Evolutionary conservation across 2,329 filamentous ascomycete genomes (phyloP), one percentile per base, ranked within the genome.

Genomic region (Periglandula ipomoeae): DNA sequence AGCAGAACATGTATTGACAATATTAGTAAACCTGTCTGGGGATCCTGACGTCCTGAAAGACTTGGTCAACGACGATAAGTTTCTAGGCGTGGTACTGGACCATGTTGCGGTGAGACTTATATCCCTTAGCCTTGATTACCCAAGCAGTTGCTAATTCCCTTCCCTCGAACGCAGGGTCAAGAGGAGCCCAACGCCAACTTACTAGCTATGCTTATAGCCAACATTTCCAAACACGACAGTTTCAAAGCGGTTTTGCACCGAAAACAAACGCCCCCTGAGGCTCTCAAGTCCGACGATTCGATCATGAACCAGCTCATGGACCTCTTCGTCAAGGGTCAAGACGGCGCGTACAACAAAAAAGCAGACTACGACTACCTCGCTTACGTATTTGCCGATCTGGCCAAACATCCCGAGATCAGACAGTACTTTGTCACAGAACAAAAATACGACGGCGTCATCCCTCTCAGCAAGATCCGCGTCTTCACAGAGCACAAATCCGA

Each of bases 281-380:
- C 75, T n/a, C 77, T 95, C 6, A 82, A 80, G 5, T 85, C 81
- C 1, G 87, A 88, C 37, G 77, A 83, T 32, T 74, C 80, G 50
- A 83, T 88, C 4, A 79, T 97, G 58, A 89, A 96, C 65, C 93
- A 97, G 67, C 73, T 98, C 26, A 81, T 98, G 65, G 93, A 97
- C 65, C 84, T 94, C 58, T 98, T 98, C 63, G 93, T 97, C 62
- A 94, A 93, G 70, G 91, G 91, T 19, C 83, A 87, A 20, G 83
- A 86, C 52, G 86, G 85, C 22, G 74, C 76, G 9, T 89, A 93
- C 67, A 97, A 97, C 73, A 84, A 86, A 61, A 65, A 85, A 23
- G 89, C 89, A 52, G 79, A 91, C 67, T 97, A 82, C 65, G 89
- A 98, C 70, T 96, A 97, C 67, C 78, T 98, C 22, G 82, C 89